phyloP scores from a whole-genome alignment of 495 filamentous ascomycete genomes.

The Podospora fimiseda region DNA sequence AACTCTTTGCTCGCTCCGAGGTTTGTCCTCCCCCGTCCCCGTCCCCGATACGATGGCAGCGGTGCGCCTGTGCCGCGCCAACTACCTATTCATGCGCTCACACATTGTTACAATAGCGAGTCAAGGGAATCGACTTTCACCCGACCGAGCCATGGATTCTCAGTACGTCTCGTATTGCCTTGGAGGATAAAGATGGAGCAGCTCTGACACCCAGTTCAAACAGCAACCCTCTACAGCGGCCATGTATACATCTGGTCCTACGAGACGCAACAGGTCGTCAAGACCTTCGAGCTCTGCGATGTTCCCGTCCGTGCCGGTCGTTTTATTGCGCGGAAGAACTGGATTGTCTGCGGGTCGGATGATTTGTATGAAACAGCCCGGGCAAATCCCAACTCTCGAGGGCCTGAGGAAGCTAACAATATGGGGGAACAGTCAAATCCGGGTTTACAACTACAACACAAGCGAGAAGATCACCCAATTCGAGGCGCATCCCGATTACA shows the following conservation, averaged over 20 bases:
- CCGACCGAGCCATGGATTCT: slow-evolving; percentile 96
- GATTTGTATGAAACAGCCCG: slow-evolving; percentile 67
- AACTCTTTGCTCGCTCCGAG: slow-evolving; percentile 33
- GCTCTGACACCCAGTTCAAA: not conserved
- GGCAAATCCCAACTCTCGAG: too few species aligned
- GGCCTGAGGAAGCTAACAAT: not conserved
- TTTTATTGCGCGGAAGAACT: slow-evolving; percentile 96
- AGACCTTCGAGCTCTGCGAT: slow-evolving; percentile 99
- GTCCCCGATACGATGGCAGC: not conserved
- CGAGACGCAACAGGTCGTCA: slow-evolving; percentile 94
- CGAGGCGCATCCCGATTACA: slow-evolving; percentile 98
- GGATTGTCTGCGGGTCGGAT: slow-evolving; percentile 97
- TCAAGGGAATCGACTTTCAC: slow-evolving; percentile 97
- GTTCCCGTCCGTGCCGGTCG: slow-evolving; percentile 95
- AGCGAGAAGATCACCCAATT: slow-evolving; percentile 98
- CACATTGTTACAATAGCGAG: slow-evolving; percentile 59
- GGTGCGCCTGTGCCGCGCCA: slow-evolving; percentile 70
- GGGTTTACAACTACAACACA: slow-evolving; percentile 91
- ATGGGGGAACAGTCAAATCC: slow-evolving; percentile 23
- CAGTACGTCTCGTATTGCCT: slow-evolving; percentile 31
- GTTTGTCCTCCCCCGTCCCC: slow-evolving; percentile 40
- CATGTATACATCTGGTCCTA: slow-evolving; percentile 99
- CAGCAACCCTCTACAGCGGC: slow-evolving; percentile 81
- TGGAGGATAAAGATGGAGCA: not conserved
- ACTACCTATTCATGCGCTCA: not conserved